Percentiles rank a stretch among this genome's conserved stretches.
Evolutionary conservation across 306 rosid species (phyloP).

Genomic region (Lablab purpureus): DNA sequence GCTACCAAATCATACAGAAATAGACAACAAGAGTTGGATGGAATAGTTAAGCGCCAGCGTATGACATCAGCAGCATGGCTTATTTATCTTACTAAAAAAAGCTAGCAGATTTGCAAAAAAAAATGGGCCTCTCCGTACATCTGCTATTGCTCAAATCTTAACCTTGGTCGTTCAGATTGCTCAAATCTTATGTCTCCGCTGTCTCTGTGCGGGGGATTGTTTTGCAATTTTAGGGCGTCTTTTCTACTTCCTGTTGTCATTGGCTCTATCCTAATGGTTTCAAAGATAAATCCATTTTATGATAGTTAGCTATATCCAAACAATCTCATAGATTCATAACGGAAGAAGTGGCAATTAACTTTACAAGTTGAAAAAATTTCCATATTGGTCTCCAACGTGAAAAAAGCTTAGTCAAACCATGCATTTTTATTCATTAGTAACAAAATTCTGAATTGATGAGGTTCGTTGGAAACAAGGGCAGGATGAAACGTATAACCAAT

Average conservation of each 20-base stretch:
- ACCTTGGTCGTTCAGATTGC: not conserved
- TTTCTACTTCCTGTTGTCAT: not conserved
- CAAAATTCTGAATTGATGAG: not conserved
- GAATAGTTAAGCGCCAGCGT: not conserved
- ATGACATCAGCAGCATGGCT: slow-evolving; percentile 15
- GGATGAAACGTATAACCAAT: not conserved
- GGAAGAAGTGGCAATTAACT: not conserved
- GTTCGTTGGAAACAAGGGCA: slow-evolving; percentile 6
- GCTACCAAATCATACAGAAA: slow-evolving; percentile 40
- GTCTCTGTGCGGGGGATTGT: not conserved
- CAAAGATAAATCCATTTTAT: not conserved
- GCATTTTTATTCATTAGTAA: not conserved
- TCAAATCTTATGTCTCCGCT: not conserved
- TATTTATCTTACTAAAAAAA: not conserved
- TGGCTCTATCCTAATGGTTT: not conserved
- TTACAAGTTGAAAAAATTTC: not conserved
- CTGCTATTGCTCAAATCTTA: not conserved
- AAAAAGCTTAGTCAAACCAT: not conserved
- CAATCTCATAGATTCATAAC: not conserved
- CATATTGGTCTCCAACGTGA: not conserved
- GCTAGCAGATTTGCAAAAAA: not conserved
- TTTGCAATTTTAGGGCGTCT: not conserved
- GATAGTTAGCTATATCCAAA: not conserved
- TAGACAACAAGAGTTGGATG: not conserved
- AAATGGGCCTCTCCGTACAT: not conserved